Evolutionary conservation across 2,329 filamentous ascomycete species (phyloP), one percentile per base, ranked within the genome.

Genomic region (Pleoardoris graminearum): DNA sequence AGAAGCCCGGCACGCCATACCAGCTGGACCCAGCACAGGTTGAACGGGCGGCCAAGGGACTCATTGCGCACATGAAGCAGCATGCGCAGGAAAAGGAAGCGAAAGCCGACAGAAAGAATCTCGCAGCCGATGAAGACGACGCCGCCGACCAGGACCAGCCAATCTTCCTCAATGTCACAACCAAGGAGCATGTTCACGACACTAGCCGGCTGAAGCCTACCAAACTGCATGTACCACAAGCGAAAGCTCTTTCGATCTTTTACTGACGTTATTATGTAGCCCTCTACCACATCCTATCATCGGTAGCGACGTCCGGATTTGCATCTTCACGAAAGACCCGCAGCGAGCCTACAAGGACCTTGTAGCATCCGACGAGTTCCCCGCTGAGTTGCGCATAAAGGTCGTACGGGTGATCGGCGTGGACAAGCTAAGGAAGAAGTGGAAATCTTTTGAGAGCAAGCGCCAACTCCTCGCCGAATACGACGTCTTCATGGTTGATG

Each of bases 401-500:
- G 77, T 83, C 45, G 72, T 73, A 47, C 77, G 82, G 1, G 81
- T 99, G 39, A 87, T 97, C 66, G 91, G 91, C 65, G 78, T 92
- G 61, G 82, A 82, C 65, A 96, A 97, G 75, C 80, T 99, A 64
- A 93, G 93, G 77, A 82, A 87, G 63, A 93, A 94, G 78, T 97
- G 89, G 82, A 87, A 89, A 79, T 85, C 89, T 55, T 99, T 90
- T 76, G 94, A 99, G 78, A 85, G 85, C 41, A 70, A 71, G 59
- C 83, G 94, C 59, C 90, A 94, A 74, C 83, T 99, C 30, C 83
- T 88, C 57, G 79, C 85, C 38, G 90, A 96, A 74, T 91, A 97
- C 75, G 94, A 97, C 71, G 79, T 97, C 51, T 97, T 99, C 78
- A 82, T 99, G 51, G 93, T 89, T 47, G 94, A 99, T 72, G 90